Base-by-base conservation (phyloP, 192 early-diverging fungal genomes). In the Phlyctochytrium bullatum region DNA sequence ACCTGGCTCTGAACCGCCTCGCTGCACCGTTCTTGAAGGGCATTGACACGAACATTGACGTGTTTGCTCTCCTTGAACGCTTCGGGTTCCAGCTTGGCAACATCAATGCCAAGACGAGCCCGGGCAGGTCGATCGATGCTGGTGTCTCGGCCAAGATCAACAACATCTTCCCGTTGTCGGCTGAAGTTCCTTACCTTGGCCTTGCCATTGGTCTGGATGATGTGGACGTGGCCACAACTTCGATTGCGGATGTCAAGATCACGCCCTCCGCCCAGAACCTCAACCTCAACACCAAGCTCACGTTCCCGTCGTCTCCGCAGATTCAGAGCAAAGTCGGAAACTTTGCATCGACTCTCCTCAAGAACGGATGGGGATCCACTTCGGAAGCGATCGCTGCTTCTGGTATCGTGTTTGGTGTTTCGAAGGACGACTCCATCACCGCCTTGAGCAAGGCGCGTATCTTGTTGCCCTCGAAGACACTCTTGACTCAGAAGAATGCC, bases 341-440 rank as follows among this genome's bases (percentile, higher is more conserved):
- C 6, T 66, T 66, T 57, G 65, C 53, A 6, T 29, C 52, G n/a
- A 66, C 51, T 23, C 53, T 66, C 2, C 28, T 66, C 30, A 23
- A 23, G 17, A 66, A 66, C 17, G 65, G 65, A 47, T 2, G 31
- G 23, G 65, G 65, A 23, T n/a, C 6, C 51, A 66, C 52, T 23
- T 0, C 29, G 6, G 65, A 66, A 36, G 50, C 28, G 52, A 56
- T 66, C 30, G 53, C 65, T 57, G 65, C 52, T 17, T 66, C 65
- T 0, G 65, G 65, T 1, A 52, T 66, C 34, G 31, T 32, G 30
- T 57, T 58, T 57, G 65, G 65, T 17, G 28, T 57, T 30, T 66
- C 65, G 31, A 24, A 12, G 30, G 16, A 1, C 27, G 65, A 66
- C 29, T 0, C 51, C 20, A 52, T 66, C n/a, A 53, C 23, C 35